These are phyloP conservation scores for Phytophthora pistaciae DNA, from an alignment of 352 stramenopile species.

Conservation along the genomic window DNA sequence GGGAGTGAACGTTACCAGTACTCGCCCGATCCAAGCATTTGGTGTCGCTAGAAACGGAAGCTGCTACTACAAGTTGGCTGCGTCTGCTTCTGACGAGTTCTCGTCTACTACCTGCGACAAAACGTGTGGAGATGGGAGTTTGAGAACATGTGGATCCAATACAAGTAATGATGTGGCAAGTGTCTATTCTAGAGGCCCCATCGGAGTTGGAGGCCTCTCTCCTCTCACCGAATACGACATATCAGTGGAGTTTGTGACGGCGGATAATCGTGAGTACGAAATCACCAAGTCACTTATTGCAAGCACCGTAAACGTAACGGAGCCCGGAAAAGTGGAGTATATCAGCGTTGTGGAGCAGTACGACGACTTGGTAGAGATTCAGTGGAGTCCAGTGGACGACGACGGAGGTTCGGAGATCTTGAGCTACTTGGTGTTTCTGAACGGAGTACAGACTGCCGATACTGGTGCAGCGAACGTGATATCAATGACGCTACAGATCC, in stretches of 20 bases:
- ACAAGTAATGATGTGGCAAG: conserved; percentile 30
- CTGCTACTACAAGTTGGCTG: conserved; percentile 53
- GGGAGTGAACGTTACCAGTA: conserved; percentile 23
- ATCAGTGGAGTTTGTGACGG: conserved; percentile 32
- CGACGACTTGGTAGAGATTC: conserved; percentile 46
- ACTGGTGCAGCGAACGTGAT: conserved; percentile 31
- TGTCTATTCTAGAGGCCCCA: conserved; percentile 38
- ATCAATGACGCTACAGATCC: conserved; percentile 33
- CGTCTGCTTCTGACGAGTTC: neutral
- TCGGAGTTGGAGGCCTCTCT: conserved; percentile 46
- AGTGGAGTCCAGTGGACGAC: conserved; percentile 54
- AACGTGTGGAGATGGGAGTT: conserved; percentile 21
- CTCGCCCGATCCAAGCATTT: conserved; percentile 26
- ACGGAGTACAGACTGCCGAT: conserved; percentile 39
- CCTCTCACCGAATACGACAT: conserved; percentile 50
- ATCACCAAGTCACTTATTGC: conserved; percentile 35
- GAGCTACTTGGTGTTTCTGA: conserved; percentile 58
- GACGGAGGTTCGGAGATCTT: conserved; percentile 46
- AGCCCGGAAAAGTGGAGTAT: conserved; percentile 42
- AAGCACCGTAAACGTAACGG: conserved; percentile 41
- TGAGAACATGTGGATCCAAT: conserved; percentile 27
- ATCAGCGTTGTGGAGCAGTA: conserved; percentile 40
- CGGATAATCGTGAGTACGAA: conserved; percentile 42
- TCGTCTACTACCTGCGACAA: conserved; percentile 25
- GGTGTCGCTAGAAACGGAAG: conserved; percentile 37